These are phyloP conservation scores for Cercis canadensis DNA, from an alignment of 306 rosid species.

Conservation along the genomic window DNA sequence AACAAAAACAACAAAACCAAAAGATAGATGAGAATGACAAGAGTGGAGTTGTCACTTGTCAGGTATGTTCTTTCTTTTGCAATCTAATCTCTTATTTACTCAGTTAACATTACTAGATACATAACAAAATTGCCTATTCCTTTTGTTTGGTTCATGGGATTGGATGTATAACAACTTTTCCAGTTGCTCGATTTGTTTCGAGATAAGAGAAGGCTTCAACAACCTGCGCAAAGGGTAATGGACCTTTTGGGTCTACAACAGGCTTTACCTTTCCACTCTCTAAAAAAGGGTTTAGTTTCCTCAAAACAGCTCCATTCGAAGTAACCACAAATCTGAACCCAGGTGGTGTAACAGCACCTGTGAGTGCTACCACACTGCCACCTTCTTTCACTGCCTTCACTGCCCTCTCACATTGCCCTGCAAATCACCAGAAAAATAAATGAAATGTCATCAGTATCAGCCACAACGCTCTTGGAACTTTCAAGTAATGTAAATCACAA, in stretches of 20 bases:
- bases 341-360: conserved; percentile 91
- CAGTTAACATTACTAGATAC: conserved; percentile 24
- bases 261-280: conserved; percentile 95
- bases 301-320: conserved; percentile 80
- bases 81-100: conserved; percentile 25
- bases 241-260: conserved; percentile 80
- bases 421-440: conserved; percentile 17
- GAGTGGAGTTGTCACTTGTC: too few relatives aligned
- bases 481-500: too few relatives aligned
- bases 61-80: not conserved
- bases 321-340: conserved; percentile 97
- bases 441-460: not conserved
- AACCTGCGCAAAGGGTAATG: conserved; percentile 73
- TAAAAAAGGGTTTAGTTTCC: conserved; percentile 81
- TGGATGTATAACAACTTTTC: conserved; percentile 84
- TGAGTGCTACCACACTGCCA: conserved; percentile 85
- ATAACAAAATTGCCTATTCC: conserved; percentile 42
- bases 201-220: conserved; percentile 94
- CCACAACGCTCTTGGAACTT: too few relatives aligned
- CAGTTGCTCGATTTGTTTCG: conserved; percentile 76
- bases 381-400: conserved; percentile 90
- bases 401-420: conserved; percentile 95
- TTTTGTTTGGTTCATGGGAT: conserved; percentile 56
- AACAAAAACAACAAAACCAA: too few relatives aligned
- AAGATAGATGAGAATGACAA: too few relatives aligned